Evolutionary conservation across 139 green algal species (phyloP).

Genomic region (Coccomyxa sp.): DNA sequence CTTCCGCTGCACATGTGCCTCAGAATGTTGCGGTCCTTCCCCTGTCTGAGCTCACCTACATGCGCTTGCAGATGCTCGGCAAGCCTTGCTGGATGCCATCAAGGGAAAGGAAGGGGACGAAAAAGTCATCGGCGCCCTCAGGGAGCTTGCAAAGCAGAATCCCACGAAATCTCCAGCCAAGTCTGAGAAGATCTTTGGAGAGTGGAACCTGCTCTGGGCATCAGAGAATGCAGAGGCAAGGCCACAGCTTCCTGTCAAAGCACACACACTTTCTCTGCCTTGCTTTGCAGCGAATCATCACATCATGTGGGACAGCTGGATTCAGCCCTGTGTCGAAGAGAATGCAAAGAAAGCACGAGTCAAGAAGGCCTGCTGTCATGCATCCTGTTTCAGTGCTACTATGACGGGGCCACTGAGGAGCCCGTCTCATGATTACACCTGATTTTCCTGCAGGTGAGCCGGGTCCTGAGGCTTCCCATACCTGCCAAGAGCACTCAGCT

Average conservation of each 20-base stretch:
- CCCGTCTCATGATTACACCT: neutral
- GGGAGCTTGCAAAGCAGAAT: constrained; percentile 11
- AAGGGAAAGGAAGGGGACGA: constrained; percentile 13
- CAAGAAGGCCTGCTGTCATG: neutral
- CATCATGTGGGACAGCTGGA: too few species aligned
- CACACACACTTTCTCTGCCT: constrained; percentile 10
- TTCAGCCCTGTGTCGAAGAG: too few species aligned
- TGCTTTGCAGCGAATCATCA: too few species aligned
- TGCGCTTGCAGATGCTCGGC: neutral
- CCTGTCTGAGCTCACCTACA: too few species aligned
- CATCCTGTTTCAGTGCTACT: neutral
- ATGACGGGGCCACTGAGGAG: neutral
- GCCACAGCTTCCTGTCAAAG: neutral
- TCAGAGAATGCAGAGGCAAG: constrained; percentile 7
- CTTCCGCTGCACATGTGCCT: too few species aligned
- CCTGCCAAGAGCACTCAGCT: constrained; percentile 3
- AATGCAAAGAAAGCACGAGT: neutral
- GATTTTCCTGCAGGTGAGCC: neutral
- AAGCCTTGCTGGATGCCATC: constrained; percentile 10
- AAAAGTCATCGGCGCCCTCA: constrained; percentile 5
- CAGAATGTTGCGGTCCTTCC: too few species aligned
- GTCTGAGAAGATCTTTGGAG: constrained; percentile 11
- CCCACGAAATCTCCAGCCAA: constrained; percentile 8
- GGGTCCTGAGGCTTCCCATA: neutral
- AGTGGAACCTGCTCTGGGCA: constrained; percentile 28